A percentile compares a stretch with the other conserved stretches of the same genome.
These are phyloP conservation scores for Russula vinacea DNA, from an alignment of 768 basidiomycete genomes.

Conservation along the genomic window DNA sequence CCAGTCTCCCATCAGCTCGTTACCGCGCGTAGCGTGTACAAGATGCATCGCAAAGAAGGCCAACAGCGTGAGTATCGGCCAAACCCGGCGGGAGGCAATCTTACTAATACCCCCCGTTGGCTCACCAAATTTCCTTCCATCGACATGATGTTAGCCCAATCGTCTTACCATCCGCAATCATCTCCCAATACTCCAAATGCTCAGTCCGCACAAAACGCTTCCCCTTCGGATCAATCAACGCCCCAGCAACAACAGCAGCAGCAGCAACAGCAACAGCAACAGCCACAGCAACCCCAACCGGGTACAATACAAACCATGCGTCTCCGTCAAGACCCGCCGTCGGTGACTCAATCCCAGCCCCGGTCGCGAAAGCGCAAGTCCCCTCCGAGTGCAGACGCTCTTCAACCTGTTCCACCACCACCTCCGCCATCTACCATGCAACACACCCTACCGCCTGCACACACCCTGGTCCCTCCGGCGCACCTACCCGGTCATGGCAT, in stretches of 20 bases:
- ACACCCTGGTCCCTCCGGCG: conserved; percentile 29
- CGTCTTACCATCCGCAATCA: conserved; percentile 34
- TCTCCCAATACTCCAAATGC: conserved; percentile 27
- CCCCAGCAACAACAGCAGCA: conserved; percentile 26
- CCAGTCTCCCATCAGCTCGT: not conserved
- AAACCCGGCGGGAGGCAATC: conserved; percentile 31
- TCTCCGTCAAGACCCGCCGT: conserved; percentile 55
- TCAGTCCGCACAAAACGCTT: conserved; percentile 15
- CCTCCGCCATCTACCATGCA: conserved; percentile 39
- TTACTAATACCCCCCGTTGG: conserved; percentile 37
- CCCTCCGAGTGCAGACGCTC: conserved; percentile 43
- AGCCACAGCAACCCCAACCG: conserved; percentile 25
- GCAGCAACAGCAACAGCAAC: conserved; percentile 26
- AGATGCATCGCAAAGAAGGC: conserved; percentile 7
- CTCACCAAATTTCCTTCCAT: conserved; percentile 32
- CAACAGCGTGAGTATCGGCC: conserved; percentile 31
- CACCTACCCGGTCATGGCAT: conserved; percentile 34
- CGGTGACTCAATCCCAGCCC: conserved; percentile 40
- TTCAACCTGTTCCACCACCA: conserved; percentile 42
- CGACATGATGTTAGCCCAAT: conserved; percentile 37
- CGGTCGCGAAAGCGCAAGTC: conserved; percentile 68
- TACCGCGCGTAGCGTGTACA: not conserved
- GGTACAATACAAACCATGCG: conserved; percentile 47
- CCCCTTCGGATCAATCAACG: conserved; percentile 14
- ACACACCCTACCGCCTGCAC: conserved; percentile 34